A percentile compares a stretch with the other conserved stretches of the same genome.
Conservation (phyloP, 306 rosid genomes). For the Vigna hirtella region DNA sequence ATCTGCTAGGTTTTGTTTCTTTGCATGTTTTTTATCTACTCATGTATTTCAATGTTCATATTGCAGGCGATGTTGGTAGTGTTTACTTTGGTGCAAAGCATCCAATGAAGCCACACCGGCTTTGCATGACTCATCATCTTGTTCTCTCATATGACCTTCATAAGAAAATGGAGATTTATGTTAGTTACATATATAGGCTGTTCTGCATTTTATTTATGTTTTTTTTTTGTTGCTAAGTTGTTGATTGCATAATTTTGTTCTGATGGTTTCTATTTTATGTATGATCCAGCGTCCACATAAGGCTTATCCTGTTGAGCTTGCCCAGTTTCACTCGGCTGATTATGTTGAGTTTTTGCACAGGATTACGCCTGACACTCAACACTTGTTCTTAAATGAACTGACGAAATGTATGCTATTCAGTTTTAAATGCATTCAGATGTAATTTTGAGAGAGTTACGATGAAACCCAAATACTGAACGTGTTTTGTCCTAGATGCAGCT, state of each 20-base stretch:
- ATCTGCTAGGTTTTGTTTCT: slow-evolving; percentile 8
- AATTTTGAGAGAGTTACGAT: slow-evolving; percentile 1
- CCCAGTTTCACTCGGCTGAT: slow-evolving; percentile 95
- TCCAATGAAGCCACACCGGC: slow-evolving; percentile 99
- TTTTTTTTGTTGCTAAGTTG: slow-evolving; percentile 23
- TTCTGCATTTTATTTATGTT: slow-evolving; percentile 27
- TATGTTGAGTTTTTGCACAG: slow-evolving; percentile 95
- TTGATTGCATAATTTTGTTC: slow-evolving; percentile 25
- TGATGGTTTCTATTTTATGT: slow-evolving; percentile 33
- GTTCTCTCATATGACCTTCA: slow-evolving; percentile 97
- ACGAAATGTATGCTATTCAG: slow-evolving; percentile 63
- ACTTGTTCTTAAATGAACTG: slow-evolving; percentile 77
- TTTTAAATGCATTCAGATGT: not conserved
- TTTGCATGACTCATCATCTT: slow-evolving; percentile 98
- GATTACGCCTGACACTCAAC: slow-evolving; percentile 88
- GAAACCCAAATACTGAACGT: not conserved
- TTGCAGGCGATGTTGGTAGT: slow-evolving; percentile 97
- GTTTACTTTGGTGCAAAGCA: slow-evolving; percentile 98
- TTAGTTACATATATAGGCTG: slow-evolving; percentile 52
- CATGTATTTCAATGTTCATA: slow-evolving; percentile 31
- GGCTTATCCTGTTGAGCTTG: slow-evolving; percentile 99
- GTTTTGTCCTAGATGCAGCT: not conserved
- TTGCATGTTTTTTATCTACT: slow-evolving; percentile 6
- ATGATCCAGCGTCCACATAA: slow-evolving; percentile 93
- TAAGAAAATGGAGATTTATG: slow-evolving; percentile 96